Evolutionary conservation across 371 early-diverging fungal genomes (phyloP).

Genomic region (Rhizopus sp.): DNA sequence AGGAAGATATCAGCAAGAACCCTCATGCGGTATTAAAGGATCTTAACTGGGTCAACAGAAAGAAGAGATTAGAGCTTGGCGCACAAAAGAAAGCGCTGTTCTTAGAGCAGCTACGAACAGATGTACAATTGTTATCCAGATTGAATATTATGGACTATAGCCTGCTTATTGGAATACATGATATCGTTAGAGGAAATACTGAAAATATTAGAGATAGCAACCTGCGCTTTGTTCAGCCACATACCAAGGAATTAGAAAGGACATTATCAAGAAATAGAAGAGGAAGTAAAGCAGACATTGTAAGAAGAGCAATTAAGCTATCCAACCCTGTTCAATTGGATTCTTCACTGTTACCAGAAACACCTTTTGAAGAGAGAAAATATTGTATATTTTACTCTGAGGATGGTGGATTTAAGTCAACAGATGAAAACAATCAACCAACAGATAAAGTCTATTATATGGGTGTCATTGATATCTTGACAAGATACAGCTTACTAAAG

Average conservation of each 20-base stretch:
- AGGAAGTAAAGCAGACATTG: slow-evolving; percentile 62
- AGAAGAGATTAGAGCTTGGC: slow-evolving; percentile 75
- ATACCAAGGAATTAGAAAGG: slow-evolving; percentile 11
- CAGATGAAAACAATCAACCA: slow-evolving; percentile 67
- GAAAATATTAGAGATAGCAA: slow-evolving; percentile 79
- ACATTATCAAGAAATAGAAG: slow-evolving; percentile 16
- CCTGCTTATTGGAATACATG: slow-evolving; percentile 91
- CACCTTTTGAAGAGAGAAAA: slow-evolving; percentile 57
- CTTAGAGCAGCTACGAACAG: slow-evolving; percentile 78
- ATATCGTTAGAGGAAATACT: slow-evolving; percentile 77
- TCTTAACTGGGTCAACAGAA: slow-evolving; percentile 83
- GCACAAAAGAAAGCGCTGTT: slow-evolving; percentile 74
- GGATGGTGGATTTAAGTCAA: slow-evolving; percentile 86
- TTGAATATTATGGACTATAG: slow-evolving; percentile 98
- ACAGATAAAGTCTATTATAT: slow-evolving; percentile 82
- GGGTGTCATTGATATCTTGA: slow-evolving; percentile 96
- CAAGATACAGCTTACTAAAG: slow-evolving; percentile 86
- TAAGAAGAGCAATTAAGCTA: slow-evolving; percentile 66
- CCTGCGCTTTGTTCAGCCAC: slow-evolving; percentile 25
- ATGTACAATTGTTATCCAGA: slow-evolving; percentile 73
- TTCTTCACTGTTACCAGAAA: slow-evolving; percentile 51
- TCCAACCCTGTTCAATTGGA: slow-evolving; percentile 69
- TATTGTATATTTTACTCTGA: slow-evolving; percentile 86
- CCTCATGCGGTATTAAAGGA: slow-evolving; percentile 91
- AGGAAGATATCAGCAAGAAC: slow-evolving; percentile 70